These are phyloP conservation scores for Penicillium mononematosum DNA, from an alignment of 495 filamentous ascomycete species.

Conservation along the genomic window DNA sequence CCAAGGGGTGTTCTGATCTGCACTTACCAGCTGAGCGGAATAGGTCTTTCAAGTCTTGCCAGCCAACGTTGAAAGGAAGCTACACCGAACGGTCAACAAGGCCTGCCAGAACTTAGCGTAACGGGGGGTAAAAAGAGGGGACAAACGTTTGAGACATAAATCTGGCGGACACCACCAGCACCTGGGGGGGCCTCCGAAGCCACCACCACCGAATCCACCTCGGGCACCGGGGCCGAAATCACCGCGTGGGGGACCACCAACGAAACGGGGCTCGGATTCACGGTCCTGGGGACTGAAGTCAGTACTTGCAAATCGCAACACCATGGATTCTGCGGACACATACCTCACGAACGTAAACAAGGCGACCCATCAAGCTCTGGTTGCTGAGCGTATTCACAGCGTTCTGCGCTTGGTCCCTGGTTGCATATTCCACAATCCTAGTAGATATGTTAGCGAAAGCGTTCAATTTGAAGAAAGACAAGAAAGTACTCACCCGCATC, in stretches of 20 bases:
- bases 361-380: conserved; percentile 95
- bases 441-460: conserved; percentile 30
- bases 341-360: conserved; percentile 98
- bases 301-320: neutral
- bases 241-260: conserved; percentile 67
- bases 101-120: conserved; percentile 19
- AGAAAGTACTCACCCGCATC: conserved; percentile 85
- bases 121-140: conserved; percentile 30
- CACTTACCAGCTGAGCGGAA: conserved; percentile 96
- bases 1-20: conserved; percentile 9
- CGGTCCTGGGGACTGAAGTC: conserved; percentile 64
- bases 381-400: conserved; percentile 98
- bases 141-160: conserved; percentile 98
- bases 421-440: conserved; percentile 99
- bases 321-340: conserved; percentile 15
- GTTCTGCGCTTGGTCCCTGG: conserved; percentile 96
- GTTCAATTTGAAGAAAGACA: neutral
- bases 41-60: conserved; percentile 98
- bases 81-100: conserved; percentile 47
- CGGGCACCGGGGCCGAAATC: conserved; percentile 56
- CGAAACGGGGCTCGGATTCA: conserved; percentile 93
- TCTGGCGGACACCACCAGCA: conserved; percentile 71
- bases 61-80: conserved; percentile 97
- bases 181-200: conserved; percentile 53
- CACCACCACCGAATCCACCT: conserved; percentile 47